phyloP scores from a whole-genome alignment of 129 eudicot species.

The Artemisia argyi region DNA sequence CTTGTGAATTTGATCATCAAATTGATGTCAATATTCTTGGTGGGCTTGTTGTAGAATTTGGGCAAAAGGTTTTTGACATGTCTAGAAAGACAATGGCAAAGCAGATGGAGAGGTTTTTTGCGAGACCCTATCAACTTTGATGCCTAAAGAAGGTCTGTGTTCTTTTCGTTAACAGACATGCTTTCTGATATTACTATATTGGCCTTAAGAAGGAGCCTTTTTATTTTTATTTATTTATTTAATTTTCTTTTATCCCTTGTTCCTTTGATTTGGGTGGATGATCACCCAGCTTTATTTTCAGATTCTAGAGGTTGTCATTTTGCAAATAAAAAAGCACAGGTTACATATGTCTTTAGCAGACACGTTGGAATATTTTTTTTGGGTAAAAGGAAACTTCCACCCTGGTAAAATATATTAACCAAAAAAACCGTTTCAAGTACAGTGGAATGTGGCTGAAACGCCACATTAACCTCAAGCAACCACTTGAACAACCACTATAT shows the following conservation, averaged over 20 bases:
- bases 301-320: slow-evolving; percentile 16
- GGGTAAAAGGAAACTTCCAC: too few relatives aligned
- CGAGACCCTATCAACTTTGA: slow-evolving; percentile 70
- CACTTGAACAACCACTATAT: too few relatives aligned
- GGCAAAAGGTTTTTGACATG: slow-evolving; percentile 81
- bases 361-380: too few relatives aligned
- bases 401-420: too few relatives aligned
- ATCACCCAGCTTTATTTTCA: slow-evolving; percentile 7
- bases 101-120: slow-evolving; percentile 90
- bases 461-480: too few relatives aligned
- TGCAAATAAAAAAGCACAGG: slow-evolving; percentile 44
- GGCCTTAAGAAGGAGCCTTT: slow-evolving; percentile 12
- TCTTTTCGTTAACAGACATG: not conserved
- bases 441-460: too few relatives aligned
- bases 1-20: slow-evolving; percentile 30
- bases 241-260: too few relatives aligned
- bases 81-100: slow-evolving; percentile 84
- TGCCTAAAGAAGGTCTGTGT: slow-evolving; percentile 21
- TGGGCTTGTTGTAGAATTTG: slow-evolving; percentile 81
- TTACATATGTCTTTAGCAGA: not conserved
- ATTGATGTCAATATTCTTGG: slow-evolving; percentile 90
- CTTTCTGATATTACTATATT: slow-evolving; percentile 6
- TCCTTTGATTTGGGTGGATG: slow-evolving; percentile 12
- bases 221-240: too few relatives aligned
- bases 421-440: too few relatives aligned